Conservation (phyloP, 148 eudicot species). For the Diospyros lotus region DNA sequence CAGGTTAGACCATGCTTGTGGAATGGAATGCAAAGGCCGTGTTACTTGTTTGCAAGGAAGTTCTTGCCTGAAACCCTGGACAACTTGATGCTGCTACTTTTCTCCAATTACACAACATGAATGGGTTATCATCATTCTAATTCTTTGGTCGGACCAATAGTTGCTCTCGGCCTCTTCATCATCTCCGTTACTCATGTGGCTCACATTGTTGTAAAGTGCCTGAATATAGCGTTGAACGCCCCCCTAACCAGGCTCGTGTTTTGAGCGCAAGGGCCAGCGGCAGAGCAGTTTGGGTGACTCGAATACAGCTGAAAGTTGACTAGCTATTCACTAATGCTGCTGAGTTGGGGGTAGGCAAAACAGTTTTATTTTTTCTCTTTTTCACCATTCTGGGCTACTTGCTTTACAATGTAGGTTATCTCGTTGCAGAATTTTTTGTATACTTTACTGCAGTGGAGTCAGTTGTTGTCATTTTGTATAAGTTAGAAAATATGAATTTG, state of each 20-base stretch:
- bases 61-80: constrained; percentile 74
- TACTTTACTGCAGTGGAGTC: constrained; percentile 1
- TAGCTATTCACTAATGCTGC: constrained; percentile 13
- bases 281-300: constrained; percentile 4
- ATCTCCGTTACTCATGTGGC: constrained; percentile 9
- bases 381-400: background rate
- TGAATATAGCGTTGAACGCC: constrained; percentile 2
- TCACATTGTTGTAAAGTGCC: constrained; percentile 28
- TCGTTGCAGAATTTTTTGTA: constrained; percentile 24
- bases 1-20: constrained; percentile 60
- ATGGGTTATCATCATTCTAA: constrained; percentile 9
- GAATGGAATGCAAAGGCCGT: constrained; percentile 78
- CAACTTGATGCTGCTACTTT: constrained; percentile 46
- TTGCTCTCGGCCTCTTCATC: constrained; percentile 14
- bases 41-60: constrained; percentile 80
- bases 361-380: constrained; percentile 8
- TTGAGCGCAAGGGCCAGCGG: constrained; percentile 20
- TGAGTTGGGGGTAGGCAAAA: constrained; percentile 20
- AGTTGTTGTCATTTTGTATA: background rate
- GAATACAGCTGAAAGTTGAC: constrained; percentile 10
- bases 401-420: constrained; percentile 12
- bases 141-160: constrained; percentile 27
- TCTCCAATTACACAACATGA: constrained; percentile 68
- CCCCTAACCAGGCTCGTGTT: constrained; percentile 12
- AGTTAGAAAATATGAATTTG: background rate